These are phyloP conservation scores for Petunia secreta DNA, from an alignment of 257 asterid species.

Conservation along the genomic window DNA sequence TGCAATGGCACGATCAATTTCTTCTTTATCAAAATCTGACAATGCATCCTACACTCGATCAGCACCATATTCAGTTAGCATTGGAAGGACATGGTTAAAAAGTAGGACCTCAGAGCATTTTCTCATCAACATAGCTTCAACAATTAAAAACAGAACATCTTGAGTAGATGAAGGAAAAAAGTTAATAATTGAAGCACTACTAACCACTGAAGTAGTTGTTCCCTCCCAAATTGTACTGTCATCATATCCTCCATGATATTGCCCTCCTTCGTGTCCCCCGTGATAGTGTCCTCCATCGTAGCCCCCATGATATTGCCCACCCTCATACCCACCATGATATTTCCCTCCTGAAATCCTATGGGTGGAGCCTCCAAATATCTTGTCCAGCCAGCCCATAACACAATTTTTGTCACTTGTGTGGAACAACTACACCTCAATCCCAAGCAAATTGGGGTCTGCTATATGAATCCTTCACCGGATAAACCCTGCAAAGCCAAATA, in stretches of 20 bases:
- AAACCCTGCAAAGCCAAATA: slow-evolving; percentile 21
- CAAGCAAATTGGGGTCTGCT: not conserved
- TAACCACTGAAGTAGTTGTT: slow-evolving; percentile 66
- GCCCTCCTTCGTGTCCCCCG: slow-evolving; percentile 57
- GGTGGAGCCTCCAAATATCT: slow-evolving; percentile 72
- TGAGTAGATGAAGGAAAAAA: slow-evolving; percentile 8
- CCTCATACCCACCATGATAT: slow-evolving; percentile 42
- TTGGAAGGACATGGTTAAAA: slow-evolving; percentile 1
- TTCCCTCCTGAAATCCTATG: slow-evolving; percentile 79
- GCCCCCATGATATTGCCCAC: slow-evolving; percentile 80
- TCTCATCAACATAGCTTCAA: not conserved
- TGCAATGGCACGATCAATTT: slow-evolving; percentile 87
- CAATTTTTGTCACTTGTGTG: not conserved
- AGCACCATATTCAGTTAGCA: slow-evolving; percentile 28
- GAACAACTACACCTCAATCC: slow-evolving; percentile 1
- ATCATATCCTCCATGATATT: slow-evolving; percentile 70
- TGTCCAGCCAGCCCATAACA: slow-evolving; percentile 23
- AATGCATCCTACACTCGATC: slow-evolving; percentile 57
- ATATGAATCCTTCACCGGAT: not conserved
- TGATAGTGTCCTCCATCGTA: slow-evolving; percentile 50
- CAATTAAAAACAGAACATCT: not conserved
- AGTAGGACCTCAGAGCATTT: slow-evolving; percentile 7
- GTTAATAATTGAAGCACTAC: slow-evolving; percentile 11
- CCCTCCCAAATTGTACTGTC: slow-evolving; percentile 65
- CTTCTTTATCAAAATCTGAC: slow-evolving; percentile 87